phyloP scores from a whole-genome alignment of 805 yeast species.

The Hanseniaspora vineae region DNA sequence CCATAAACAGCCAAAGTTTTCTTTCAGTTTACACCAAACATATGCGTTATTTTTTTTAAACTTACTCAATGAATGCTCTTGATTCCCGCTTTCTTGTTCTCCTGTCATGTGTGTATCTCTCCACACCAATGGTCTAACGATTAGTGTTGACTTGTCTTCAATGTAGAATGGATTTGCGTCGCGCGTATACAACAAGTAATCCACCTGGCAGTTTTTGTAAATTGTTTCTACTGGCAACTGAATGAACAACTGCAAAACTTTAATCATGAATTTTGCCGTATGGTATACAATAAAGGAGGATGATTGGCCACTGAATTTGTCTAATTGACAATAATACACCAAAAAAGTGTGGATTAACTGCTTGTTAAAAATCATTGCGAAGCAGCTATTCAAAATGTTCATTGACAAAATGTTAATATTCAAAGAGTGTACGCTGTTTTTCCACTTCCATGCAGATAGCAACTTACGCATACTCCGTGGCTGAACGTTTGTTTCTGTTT shows the following conservation, averaged over 20 bases:
- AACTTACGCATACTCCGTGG: constrained; percentile 61
- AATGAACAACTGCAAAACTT: constrained; percentile 55
- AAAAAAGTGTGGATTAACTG: constrained; percentile 50
- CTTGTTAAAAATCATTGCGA: constrained; percentile 46
- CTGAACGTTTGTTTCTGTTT: too few relatives aligned
- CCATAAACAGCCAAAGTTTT: constrained; percentile 28
- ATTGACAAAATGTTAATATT: constrained; percentile 56
- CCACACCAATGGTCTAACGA: constrained; percentile 47
- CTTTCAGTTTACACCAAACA: too few relatives aligned
- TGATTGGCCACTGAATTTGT: constrained; percentile 46
- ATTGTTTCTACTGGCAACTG: constrained; percentile 82
- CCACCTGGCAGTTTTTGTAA: constrained; percentile 70
- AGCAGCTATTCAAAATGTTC: constrained; percentile 49
- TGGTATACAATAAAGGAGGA: constrained; percentile 31
- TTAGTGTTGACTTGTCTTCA: constrained; percentile 30
- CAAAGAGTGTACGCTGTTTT: constrained; percentile 30
- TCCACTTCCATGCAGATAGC: constrained; percentile 32
- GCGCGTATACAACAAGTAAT: constrained; percentile 34
- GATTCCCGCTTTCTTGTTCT: background rate
- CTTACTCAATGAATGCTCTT: background rate
- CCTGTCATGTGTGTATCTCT: constrained; percentile 26
- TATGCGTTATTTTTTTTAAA: constrained; percentile 15
- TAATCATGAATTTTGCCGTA: constrained; percentile 43
- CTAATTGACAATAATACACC: constrained; percentile 49
- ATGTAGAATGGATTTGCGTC: constrained; percentile 28